Conservation (phyloP, 1,284 basidiomycete genomes). For the Fomitopsis pinicola region DNA sequence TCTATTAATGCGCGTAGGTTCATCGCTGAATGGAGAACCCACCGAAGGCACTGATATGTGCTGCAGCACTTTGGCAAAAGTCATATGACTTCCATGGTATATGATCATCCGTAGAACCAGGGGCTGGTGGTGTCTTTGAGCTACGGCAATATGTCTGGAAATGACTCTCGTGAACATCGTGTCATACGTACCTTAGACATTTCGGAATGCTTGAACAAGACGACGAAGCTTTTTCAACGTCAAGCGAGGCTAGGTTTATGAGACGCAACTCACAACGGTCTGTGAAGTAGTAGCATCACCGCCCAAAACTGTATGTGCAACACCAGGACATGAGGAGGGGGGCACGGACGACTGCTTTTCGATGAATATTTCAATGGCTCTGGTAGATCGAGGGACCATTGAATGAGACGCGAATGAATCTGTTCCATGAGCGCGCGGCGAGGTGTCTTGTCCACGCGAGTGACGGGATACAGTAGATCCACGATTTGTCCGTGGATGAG, state of each 20-base stretch:
- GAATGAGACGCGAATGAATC: slow-evolving; percentile 65
- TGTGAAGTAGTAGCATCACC: slow-evolving; percentile 72
- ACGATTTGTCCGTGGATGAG: slow-evolving; percentile 64
- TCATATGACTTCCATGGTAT: slow-evolving; percentile 61
- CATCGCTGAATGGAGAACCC: slow-evolving; percentile 12
- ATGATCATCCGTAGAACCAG: slow-evolving; percentile 8
- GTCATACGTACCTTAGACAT: slow-evolving; percentile 48
- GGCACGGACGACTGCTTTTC: slow-evolving; percentile 46
- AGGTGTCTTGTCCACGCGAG: slow-evolving; percentile 39
- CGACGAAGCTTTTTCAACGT: background rate
- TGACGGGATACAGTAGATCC: slow-evolving; percentile 71
- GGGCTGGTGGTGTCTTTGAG: slow-evolving; percentile 36
- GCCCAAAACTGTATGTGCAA: slow-evolving; percentile 80
- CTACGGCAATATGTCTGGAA: background rate
- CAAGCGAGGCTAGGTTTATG: background rate
- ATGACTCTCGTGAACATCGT: background rate
- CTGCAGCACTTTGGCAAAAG: slow-evolving; percentile 73
- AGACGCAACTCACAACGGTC: slow-evolving; percentile 66
- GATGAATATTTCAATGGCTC: slow-evolving; percentile 57
- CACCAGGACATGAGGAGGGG: slow-evolving; percentile 64
- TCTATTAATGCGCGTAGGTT: background rate
- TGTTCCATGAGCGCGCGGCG: slow-evolving; percentile 44
- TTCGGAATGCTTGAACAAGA: slow-evolving; percentile 55
- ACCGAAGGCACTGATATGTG: slow-evolving; percentile 70
- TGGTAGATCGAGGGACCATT: slow-evolving; percentile 74